Evolutionary conservation across 345 rosid genomes (phyloP).

Genomic region (Brassica rapa): DNA sequence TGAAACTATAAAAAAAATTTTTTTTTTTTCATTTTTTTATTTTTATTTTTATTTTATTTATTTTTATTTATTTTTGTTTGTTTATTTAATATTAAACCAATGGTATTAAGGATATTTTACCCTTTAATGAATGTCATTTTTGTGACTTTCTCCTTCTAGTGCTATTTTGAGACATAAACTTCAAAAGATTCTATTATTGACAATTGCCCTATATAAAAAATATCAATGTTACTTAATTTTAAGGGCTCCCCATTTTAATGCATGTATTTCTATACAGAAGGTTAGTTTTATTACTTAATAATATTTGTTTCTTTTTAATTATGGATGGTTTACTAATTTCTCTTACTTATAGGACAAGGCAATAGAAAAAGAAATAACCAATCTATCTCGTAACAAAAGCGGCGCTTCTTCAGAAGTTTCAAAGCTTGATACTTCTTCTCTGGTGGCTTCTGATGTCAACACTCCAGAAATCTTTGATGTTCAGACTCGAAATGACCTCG

Average conservation of each 20-base stretch:
- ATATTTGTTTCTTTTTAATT: neutral
- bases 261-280: neutral
- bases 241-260: neutral
- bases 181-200: no score
- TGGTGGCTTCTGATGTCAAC: neutral
- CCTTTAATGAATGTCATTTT: no score
- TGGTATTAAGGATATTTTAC: no score
- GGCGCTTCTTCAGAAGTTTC: slow-evolving; percentile 17
- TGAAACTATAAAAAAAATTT: no score
- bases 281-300: neutral
- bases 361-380: slow-evolving; percentile 1
- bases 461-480: slow-evolving; percentile 18
- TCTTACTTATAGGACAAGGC: slow-evolving; percentile 8
- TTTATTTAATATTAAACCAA: no score
- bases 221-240: neutral
- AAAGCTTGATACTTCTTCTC: slow-evolving; percentile 9
- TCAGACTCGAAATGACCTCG: slow-evolving; percentile 25
- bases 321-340: neutral
- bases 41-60: no score
- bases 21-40: no score
- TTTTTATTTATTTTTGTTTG: no score
- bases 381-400: slow-evolving; percentile 6
- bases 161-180: no score
- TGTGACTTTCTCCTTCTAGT: no score
- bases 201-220: no score